Evolutionary conservation across 257 asterid genomes (phyloP), one percentile per base, ranked within the genome.

Genomic region (Perilla frutescens): DNA sequence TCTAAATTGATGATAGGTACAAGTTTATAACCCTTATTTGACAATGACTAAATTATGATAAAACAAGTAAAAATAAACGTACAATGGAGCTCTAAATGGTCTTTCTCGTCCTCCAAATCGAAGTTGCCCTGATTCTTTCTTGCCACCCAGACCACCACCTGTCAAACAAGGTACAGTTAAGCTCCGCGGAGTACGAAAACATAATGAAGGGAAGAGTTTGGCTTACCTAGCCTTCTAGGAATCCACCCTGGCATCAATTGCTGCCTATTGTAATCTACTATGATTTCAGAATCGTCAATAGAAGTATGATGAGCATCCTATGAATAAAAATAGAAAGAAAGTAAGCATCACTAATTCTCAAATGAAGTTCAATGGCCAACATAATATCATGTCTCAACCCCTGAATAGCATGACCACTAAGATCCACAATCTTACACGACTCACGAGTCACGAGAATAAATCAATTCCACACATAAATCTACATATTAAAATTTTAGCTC

Each of bases 171-270:
- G 75, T 66, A 61, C 15, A 44, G 9, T 45, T 59, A 68, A 73
- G 68, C 75, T 37, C 15, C 71, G 10, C 43, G 32, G 45, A 56
- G 12, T 61, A 59, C 39, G 72, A 45, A 32, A 76, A 64, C 63
- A 73, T 29, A 8, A 53, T 60, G 7, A 15, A 69, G 15, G 58
- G 13, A 51, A 61, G 55, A 31, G 39, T 8, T 72, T 66, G 58
- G 74, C 83, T 62, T 76, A 89, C 98, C 97, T 80, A 95, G 82
- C 80, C 99, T 86, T 89, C 99, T 89, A 12, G 99, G 98, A 81
- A 95, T 92, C 99, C 99, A 95, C 50, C 99, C 96, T 31, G 97
- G 92, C 99, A 92, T 95, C 82, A 95, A 84, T 51, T 89, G 97
- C 81, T 95, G 98, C 76, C 97, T 87, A 58, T 87, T 90, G 87